Base-by-base conservation (phyloP, 1,139 yeast species). In the Pichia sp. region DNA sequence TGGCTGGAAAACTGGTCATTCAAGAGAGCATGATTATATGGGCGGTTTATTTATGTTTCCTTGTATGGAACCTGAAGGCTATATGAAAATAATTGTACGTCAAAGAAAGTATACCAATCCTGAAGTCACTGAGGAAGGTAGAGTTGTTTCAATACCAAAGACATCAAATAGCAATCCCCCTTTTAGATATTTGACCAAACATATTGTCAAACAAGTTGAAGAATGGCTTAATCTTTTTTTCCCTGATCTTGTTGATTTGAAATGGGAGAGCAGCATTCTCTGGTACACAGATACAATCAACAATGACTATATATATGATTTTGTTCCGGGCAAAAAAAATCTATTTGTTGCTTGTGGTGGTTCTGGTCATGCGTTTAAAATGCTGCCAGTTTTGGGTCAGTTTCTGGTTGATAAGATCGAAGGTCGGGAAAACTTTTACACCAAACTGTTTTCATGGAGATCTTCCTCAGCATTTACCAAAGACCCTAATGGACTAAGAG, bases 341-440 rank as follows among this genome's bases (percentile, higher is more conserved):
- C 67, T 77, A 13, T 51, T 46, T 41, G 70, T 78, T 31, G 77
- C 75, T 3, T 70, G 75, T 54, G 81, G 81, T 45, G 81, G 78
- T 11, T 66, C 73, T 53, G 76, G 78, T 16, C 79, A 75, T 61
- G 70, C 72, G 2, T 69, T 70, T 58, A 68, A 70, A 57, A 69
- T 71, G 60, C 59, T 67, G 40, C 71, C 70, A 3, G 73, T 70
- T 3, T 59, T 72, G 26, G 75, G 75, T 4, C 65, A 63, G 52
- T 70, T 57, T 49, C 64, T 70, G 23, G 65, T 64, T n/a, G 69
- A 70, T 45, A 60, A 56, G 26, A 54, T 70, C 42, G 61, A 63
- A 49, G 69, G 67, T 54, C 55, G 57, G 13, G 62, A 64, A 11
- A 61, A 51, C 45, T 16, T 41, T 30, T 51, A 34, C 45, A 47